phyloP scores from a whole-genome alignment of 768 basidiomycete species.

The Vishniacozyma victoriae region DNA sequence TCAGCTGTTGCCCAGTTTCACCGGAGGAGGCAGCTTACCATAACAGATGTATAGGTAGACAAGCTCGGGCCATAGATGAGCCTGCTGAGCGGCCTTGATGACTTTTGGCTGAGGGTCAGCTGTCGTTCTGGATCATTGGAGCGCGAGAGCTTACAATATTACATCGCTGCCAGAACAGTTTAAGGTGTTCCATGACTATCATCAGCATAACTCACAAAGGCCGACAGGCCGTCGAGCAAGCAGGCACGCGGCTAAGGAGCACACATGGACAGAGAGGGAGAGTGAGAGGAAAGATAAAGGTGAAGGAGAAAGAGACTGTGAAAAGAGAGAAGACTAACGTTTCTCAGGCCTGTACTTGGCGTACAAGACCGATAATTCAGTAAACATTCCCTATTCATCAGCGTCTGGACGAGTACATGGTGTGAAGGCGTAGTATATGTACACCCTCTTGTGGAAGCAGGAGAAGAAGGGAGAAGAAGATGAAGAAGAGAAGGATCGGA shows the following conservation, averaged over 20 bases:
- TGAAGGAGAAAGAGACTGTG: too few species aligned
- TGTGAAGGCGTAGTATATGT: too few species aligned
- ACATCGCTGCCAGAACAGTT: slow-evolving; percentile 79
- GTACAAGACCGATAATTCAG: slow-evolving; percentile 81
- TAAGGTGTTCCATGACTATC: slow-evolving; percentile 96
- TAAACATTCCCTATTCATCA: slow-evolving; percentile 71
- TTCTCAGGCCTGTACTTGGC: slow-evolving; percentile 94
- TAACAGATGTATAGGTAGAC: slow-evolving; percentile 99
- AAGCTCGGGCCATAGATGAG: slow-evolving; percentile 95
- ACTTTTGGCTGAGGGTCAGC: slow-evolving; percentile 66
- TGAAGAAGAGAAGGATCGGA: too few species aligned
- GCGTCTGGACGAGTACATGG: neutral
- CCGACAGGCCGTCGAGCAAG: too few species aligned
- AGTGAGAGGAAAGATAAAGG: too few species aligned
- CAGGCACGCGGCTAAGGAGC: too few species aligned
- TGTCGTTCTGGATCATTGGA: neutral
- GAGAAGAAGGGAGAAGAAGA: neutral
- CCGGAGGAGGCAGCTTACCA: slow-evolving; percentile 70
- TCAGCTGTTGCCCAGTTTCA: slow-evolving; percentile 6
- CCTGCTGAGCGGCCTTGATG: slow-evolving; percentile 90
- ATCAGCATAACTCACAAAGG: neutral
- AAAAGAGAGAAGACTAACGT: slow-evolving; percentile 54
- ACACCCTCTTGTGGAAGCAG: slow-evolving; percentile 6
- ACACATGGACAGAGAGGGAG: too few species aligned
- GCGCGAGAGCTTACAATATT: slow-evolving; percentile 59